Percentiles rank a stretch among this genome's conserved stretches.
Conservation (phyloP, 1,284 basidiomycete genomes). For the Caloboletus firmus region DNA sequence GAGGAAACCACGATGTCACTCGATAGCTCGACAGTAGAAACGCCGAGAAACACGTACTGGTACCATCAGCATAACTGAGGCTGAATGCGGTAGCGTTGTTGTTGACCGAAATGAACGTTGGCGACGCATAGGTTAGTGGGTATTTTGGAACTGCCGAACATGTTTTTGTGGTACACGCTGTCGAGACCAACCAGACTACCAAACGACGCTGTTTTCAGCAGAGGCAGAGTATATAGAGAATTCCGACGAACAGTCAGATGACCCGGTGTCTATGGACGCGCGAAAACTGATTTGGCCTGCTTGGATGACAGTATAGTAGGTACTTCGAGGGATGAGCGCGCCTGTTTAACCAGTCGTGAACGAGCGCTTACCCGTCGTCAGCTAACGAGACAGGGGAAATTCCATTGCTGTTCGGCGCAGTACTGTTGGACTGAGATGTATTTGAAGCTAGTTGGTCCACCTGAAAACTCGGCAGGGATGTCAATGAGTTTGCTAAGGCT, state of each 20-base stretch:
- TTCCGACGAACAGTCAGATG: slow-evolving; percentile 41
- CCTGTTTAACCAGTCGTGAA: slow-evolving; percentile 7
- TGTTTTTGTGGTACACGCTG: slow-evolving; percentile 51
- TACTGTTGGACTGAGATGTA: slow-evolving; percentile 13
- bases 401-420: slow-evolving; percentile 27
- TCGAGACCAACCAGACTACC: slow-evolving; percentile 63
- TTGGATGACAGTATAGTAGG: slow-evolving; percentile 63
- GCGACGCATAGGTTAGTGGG: slow-evolving; percentile 62
- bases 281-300: slow-evolving; percentile 65
- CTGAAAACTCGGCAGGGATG: slow-evolving; percentile 17
- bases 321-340: slow-evolving; percentile 41
- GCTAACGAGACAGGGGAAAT: slow-evolving; percentile 44
- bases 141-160: slow-evolving; percentile 64
- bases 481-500: slow-evolving; percentile 5
- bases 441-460: slow-evolving; percentile 16
- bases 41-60: slow-evolving; percentile 43
- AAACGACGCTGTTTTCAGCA: slow-evolving; percentile 2
- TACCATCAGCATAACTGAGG: slow-evolving; percentile 63
- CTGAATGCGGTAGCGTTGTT: slow-evolving; percentile 59
- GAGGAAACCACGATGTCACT: slow-evolving; percentile 12
- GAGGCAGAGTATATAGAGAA: neutral
- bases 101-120: slow-evolving; percentile 61
- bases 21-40: neutral
- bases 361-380: slow-evolving; percentile 45
- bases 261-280: slow-evolving; percentile 74